phyloP scores from a whole-genome alignment of 2,329 filamentous ascomycete genomes.

The Lachnellula cervina region DNA sequence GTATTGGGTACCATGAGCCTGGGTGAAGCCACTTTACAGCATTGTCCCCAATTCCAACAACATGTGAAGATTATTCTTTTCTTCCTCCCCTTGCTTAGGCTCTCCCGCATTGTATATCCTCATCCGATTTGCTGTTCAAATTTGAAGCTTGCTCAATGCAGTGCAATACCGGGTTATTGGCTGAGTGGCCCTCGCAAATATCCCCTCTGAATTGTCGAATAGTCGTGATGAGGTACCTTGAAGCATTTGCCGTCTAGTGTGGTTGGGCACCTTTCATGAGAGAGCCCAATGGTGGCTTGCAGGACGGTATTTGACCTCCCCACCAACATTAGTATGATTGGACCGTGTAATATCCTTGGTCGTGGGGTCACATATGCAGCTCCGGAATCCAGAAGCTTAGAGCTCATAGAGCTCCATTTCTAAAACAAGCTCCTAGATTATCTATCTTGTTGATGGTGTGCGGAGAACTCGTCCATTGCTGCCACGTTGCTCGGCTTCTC shows the following conservation, averaged over 20 bases:
- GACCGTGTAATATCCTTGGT: slow-evolving; percentile 1
- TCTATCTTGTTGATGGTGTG: slow-evolving; percentile 9
- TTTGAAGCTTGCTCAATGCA: not conserved
- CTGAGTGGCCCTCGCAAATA: slow-evolving; percentile 4
- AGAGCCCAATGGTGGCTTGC: slow-evolving; percentile 13
- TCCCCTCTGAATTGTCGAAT: slow-evolving; percentile 17
- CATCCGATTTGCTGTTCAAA: not conserved
- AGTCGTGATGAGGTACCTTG: slow-evolving; percentile 15
- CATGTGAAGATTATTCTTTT: slow-evolving; percentile 1
- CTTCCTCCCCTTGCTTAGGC: not conserved
- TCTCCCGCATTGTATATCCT: not conserved
- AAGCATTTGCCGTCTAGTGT: not conserved
- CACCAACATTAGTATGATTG: slow-evolving; percentile 9
- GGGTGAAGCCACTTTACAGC: not conserved
- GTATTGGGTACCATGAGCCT: not conserved
- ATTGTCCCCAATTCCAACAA: not conserved
- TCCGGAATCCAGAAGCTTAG: slow-evolving; percentile 3
- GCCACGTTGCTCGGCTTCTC: slow-evolving; percentile 14
- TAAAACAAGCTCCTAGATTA: slow-evolving; percentile 9
- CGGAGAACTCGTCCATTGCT: slow-evolving; percentile 13
- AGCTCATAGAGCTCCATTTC: slow-evolving; percentile 3
- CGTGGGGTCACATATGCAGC: slow-evolving; percentile 1
- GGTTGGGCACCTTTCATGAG: slow-evolving; percentile 11
- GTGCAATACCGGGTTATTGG: slow-evolving; percentile 2
- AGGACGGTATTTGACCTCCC: slow-evolving; percentile 1